Evolutionary conservation across 768 basidiomycete species (phyloP).

Genomic region (Sarcodon sp.): DNA sequence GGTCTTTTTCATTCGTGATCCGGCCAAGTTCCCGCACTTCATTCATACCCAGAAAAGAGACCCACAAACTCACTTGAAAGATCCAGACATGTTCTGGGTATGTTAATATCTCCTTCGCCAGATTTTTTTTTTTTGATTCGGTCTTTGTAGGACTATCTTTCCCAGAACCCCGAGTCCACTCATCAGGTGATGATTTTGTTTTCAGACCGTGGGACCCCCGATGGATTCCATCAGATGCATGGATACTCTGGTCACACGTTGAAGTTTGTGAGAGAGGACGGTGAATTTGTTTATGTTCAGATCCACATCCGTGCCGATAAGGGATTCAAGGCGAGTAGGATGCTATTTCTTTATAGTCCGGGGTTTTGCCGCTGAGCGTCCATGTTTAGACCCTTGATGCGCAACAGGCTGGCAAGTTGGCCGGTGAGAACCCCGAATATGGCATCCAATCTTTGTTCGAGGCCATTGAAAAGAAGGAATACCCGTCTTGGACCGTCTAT

Average conservation of each 20-base stretch:
- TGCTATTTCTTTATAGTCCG: background rate
- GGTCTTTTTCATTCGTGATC: constrained; percentile 81
- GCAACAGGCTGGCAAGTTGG: constrained; percentile 49
- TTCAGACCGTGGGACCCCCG: constrained; percentile 92
- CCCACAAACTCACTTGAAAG: constrained; percentile 87
- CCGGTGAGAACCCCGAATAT: constrained; percentile 76
- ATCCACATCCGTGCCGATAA: constrained; percentile 69
- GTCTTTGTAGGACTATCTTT: constrained; percentile 65
- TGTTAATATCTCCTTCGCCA: constrained; percentile 5
- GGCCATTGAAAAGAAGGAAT: constrained; percentile 68
- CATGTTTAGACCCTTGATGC: constrained; percentile 41
- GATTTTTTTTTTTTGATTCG: constrained; percentile 18
- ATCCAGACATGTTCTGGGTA: constrained; percentile 79
- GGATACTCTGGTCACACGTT: constrained; percentile 91
- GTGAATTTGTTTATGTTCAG: constrained; percentile 78
- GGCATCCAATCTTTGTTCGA: constrained; percentile 70
- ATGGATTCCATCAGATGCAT: constrained; percentile 78
- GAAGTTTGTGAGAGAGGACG: constrained; percentile 79
- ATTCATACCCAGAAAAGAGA: constrained; percentile 90
- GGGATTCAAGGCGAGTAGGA: constrained; percentile 57
- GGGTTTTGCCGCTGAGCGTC: constrained; percentile 17
- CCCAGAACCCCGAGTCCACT: constrained; percentile 80
- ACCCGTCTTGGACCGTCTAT: constrained; percentile 83
- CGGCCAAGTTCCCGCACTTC: constrained; percentile 86
- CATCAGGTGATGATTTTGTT: constrained; percentile 86